Conservation (phyloP, 1,139 yeast genomes). For the Pichia norvegensis region DNA sequence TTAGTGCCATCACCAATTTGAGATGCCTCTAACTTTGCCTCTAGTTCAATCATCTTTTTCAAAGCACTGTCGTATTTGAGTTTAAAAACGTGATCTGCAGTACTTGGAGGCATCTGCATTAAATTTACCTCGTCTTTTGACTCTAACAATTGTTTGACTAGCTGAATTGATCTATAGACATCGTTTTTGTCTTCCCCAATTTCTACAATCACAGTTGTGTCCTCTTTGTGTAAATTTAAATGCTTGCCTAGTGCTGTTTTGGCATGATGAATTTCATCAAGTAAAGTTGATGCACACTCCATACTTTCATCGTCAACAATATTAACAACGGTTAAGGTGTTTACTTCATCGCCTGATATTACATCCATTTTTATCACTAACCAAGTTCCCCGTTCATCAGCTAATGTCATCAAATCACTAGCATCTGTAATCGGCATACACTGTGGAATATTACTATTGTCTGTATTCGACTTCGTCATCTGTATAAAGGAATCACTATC, state of each 20-base stretch:
- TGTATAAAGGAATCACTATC: not conserved
- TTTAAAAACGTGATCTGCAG: conserved; percentile 4
- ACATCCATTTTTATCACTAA: not conserved
- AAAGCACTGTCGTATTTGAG: conserved; percentile 8
- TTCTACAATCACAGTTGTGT: not conserved
- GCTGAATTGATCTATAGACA: not conserved
- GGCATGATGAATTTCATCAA: not conserved
- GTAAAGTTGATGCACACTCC: conserved; percentile 25
- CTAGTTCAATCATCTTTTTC: conserved; percentile 10
- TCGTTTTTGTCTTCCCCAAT: not conserved
- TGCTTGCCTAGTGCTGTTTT: not conserved
- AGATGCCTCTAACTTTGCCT: conserved; percentile 3
- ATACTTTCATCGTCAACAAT: conserved; percentile 28
- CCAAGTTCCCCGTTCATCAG: not conserved
- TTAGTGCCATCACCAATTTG: not conserved
- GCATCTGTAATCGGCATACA: not conserved
- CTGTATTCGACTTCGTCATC: too few species aligned
- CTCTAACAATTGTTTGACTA: not conserved
- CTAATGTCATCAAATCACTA: not conserved
- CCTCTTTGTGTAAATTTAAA: not conserved
- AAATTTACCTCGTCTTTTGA: not conserved
- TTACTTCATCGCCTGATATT: not conserved
- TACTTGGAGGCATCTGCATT: not conserved
- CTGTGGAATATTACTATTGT: not conserved
- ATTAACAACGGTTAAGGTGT: conserved; percentile 9